phyloP scores from a whole-genome alignment of 1,139 yeast species.

The Yamadazyma atmosphaerica region DNA sequence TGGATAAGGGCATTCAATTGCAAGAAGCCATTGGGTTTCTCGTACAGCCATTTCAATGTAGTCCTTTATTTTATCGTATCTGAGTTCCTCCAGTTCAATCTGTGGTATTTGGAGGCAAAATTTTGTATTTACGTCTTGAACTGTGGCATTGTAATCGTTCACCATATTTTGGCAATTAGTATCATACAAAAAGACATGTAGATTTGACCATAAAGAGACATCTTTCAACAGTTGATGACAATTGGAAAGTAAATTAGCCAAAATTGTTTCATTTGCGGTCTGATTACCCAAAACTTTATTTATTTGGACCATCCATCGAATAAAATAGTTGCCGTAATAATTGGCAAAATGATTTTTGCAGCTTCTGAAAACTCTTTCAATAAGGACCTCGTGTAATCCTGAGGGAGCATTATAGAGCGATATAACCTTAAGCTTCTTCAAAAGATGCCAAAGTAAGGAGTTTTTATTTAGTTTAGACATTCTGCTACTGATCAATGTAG shows the following conservation, averaged over 20 bases:
- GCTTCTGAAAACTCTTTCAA: conserved; percentile 28
- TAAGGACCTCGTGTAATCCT: conserved; percentile 6
- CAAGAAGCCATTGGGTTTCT: conserved; percentile 23
- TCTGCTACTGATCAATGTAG: conserved; percentile 33
- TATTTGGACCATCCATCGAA: conserved; percentile 30
- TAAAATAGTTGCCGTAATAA: conserved; percentile 38
- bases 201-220: conserved; percentile 34
- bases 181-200: conserved; percentile 11
- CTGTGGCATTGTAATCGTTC: conserved; percentile 20
- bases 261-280: conserved; percentile 5
- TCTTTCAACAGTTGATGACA: conserved; percentile 31
- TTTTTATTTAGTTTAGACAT: conserved; percentile 43
- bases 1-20: conserved; percentile 19
- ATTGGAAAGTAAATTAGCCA: conserved; percentile 4
- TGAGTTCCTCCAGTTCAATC: neutral
- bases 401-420: conserved; percentile 3
- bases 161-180: conserved; percentile 7
- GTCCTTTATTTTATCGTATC: neutral
- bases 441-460: conserved; percentile 40
- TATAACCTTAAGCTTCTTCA: conserved; percentile 29
- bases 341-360: conserved; percentile 41
- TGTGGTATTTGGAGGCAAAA: conserved; percentile 1
- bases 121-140: conserved; percentile 8
- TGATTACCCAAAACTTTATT: conserved; percentile 7
- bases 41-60: neutral